phyloP scores from a whole-genome alignment of 2,329 filamentous ascomycete species.

The Fusarium oxysporum region DNA sequence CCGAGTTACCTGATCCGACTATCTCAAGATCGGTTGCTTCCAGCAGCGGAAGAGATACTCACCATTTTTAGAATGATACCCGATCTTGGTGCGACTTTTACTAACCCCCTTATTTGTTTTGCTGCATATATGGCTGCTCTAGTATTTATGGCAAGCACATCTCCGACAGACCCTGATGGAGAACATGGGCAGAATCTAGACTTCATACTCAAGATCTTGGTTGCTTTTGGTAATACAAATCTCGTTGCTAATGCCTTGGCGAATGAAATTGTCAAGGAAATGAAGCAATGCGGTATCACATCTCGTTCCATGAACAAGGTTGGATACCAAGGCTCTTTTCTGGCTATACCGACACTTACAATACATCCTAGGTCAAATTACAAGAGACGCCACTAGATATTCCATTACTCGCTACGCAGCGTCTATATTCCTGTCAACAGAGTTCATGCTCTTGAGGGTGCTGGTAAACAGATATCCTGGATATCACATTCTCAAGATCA shows the following conservation, averaged over 20 bases:
- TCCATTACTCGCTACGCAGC: slow-evolving; percentile 14
- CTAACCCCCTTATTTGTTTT: slow-evolving; percentile 19
- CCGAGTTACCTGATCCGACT: slow-evolving; percentile 14
- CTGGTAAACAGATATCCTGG: background rate
- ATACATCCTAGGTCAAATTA: background rate
- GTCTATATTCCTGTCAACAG: background rate
- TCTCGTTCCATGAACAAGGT: slow-evolving; percentile 11
- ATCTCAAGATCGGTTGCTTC: slow-evolving; percentile 14
- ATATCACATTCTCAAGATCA: background rate
- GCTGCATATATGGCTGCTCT: slow-evolving; percentile 20
- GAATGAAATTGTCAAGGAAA: slow-evolving; percentile 13
- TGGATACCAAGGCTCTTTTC: background rate
- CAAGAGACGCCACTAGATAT: background rate
- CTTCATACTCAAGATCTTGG: slow-evolving; percentile 12
- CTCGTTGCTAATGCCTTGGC: background rate
- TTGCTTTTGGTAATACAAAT: background rate
- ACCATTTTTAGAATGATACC: slow-evolving; percentile 22
- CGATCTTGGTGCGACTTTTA: slow-evolving; percentile 1
- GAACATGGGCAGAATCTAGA: slow-evolving; percentile 1
- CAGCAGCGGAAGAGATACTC: slow-evolving; percentile 17
- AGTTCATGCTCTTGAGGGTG: background rate
- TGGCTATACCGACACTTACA: background rate
- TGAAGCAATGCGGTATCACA: slow-evolving; percentile 4
- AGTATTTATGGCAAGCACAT: slow-evolving; percentile 4
- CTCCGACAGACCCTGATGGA: background rate